These are phyloP conservation scores for Aspergillus proliferans DNA, from an alignment of 2,329 filamentous ascomycete genomes.

Conservation along the genomic window DNA sequence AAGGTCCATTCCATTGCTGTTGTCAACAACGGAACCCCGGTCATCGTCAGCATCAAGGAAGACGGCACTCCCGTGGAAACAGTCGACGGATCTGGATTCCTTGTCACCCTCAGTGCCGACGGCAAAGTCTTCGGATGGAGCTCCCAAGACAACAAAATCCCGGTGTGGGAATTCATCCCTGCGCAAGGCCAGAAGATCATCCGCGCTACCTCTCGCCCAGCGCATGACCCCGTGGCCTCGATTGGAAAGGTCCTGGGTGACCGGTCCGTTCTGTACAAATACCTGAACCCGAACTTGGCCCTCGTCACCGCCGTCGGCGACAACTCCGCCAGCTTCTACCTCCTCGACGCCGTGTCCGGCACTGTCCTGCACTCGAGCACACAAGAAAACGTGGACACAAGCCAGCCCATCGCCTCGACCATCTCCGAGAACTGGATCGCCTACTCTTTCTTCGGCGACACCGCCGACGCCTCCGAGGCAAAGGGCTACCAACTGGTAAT, in stretches of 20 bases:
- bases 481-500: slow-evolving; percentile 83
- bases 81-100: slow-evolving; percentile 26
- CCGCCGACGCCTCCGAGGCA: slow-evolving; percentile 43
- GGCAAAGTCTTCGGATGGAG: slow-evolving; percentile 41
- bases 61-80: slow-evolving; percentile 30
- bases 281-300: slow-evolving; percentile 79
- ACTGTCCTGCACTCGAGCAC: slow-evolving; percentile 65
- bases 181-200: slow-evolving; percentile 61
- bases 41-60: slow-evolving; percentile 27
- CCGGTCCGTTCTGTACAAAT: slow-evolving; percentile 93
- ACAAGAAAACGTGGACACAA: slow-evolving; percentile 67
- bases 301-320: slow-evolving; percentile 66
- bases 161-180: slow-evolving; percentile 68
- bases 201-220: slow-evolving; percentile 60
- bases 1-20: slow-evolving; percentile 29
- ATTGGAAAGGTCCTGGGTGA: slow-evolving; percentile 92
- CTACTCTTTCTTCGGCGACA: slow-evolving; percentile 66
- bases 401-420: slow-evolving; percentile 66
- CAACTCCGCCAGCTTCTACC: slow-evolving; percentile 62
- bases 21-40: slow-evolving; percentile 17
- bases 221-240: slow-evolving; percentile 83
- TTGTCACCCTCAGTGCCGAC: slow-evolving; percentile 38
- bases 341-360: slow-evolving; percentile 82
- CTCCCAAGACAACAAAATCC: slow-evolving; percentile 32
- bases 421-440: slow-evolving; percentile 94